phyloP scores from a whole-genome alignment of 306 rosid species.

The Trifolium dubium region DNA sequence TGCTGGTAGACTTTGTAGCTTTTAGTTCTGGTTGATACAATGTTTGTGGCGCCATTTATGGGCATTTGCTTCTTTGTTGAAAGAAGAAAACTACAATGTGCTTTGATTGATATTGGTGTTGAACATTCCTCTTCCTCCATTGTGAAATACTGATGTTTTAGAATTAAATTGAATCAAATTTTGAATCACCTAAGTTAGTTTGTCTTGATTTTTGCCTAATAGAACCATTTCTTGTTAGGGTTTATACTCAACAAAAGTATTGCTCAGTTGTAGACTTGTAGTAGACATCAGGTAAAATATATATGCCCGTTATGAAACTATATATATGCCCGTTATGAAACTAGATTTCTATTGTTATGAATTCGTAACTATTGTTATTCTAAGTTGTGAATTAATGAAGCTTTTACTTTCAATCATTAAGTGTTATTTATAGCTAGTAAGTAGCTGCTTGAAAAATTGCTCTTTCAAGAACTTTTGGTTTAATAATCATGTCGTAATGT shows the following conservation, averaged over 20 bases:
- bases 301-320: background rate
- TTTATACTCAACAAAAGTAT: background rate
- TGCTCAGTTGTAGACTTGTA: background rate
- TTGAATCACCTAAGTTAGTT: background rate
- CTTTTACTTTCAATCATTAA: background rate
- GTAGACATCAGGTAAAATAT: constrained; percentile 21
- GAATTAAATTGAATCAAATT: constrained; percentile 15
- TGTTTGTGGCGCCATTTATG: background rate
- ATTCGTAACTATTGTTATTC: background rate
- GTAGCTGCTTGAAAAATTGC: constrained; percentile 11
- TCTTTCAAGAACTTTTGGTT: constrained; percentile 14
- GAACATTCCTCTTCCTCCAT: constrained; percentile 1
- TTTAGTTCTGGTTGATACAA: constrained; percentile 18
- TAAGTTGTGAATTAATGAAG: constrained; percentile 10
- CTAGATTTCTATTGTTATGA: background rate
- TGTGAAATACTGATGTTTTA: background rate
- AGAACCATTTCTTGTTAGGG: background rate
- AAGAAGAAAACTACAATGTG: background rate
- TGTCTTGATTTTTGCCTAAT: background rate
- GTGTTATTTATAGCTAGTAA: background rate
- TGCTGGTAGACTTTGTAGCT: constrained; percentile 1
- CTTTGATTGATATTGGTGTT: background rate
- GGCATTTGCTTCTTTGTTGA: constrained; percentile 20
- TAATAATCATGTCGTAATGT: background rate
- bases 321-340: background rate